These are phyloP conservation scores for Neocatenulostroma microsporum DNA, from an alignment of 2,329 filamentous ascomycete species.

Conservation along the genomic window DNA sequence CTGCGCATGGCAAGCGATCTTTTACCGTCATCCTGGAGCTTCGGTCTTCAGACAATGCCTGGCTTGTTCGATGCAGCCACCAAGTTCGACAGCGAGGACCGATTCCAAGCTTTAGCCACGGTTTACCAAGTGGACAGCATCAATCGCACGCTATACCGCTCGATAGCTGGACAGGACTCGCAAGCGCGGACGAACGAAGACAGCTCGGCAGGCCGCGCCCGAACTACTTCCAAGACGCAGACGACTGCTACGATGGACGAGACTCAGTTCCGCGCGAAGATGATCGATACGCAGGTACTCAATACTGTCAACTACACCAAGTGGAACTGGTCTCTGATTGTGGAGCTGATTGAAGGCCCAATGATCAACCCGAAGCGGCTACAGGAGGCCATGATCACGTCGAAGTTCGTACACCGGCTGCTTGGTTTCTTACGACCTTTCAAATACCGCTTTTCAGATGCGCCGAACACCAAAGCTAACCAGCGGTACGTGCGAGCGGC, in stretches of 20 bases:
- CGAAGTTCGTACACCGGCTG: slow-evolving; percentile 91
- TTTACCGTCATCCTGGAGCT: slow-evolving; percentile 73
- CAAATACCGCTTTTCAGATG: slow-evolving; percentile 88
- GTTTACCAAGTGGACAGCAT: slow-evolving; percentile 98
- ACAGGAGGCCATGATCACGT: slow-evolving; percentile 88
- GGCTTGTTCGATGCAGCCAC: slow-evolving; percentile 73
- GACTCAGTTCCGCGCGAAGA: slow-evolving; percentile 52
- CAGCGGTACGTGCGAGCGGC: slow-evolving; percentile 90
- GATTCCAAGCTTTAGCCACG: slow-evolving; percentile 76
- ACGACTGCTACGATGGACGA: slow-evolving; percentile 56
- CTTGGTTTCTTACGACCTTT: slow-evolving; percentile 95
- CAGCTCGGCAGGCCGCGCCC: slow-evolving; percentile 30
- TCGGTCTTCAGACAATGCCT: slow-evolving; percentile 77
- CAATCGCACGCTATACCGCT: slow-evolving; percentile 82
- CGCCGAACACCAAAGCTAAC: slow-evolving; percentile 83
- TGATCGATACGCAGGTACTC: slow-evolving; percentile 75
- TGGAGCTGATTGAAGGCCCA: slow-evolving; percentile 86
- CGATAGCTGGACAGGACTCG: slow-evolving; percentile 41
- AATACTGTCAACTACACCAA: slow-evolving; percentile 86
- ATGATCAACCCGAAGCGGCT: slow-evolving; percentile 83
- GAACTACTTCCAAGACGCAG: slow-evolving; percentile 47
- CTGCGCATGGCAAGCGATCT: slow-evolving; percentile 82
- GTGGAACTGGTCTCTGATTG: slow-evolving; percentile 95
- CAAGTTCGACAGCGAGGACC: slow-evolving; percentile 60
- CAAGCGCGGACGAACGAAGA: slow-evolving; percentile 19